Base-by-base conservation (phyloP, 148 eudicot species). In the Suaeda aralocaspica region DNA sequence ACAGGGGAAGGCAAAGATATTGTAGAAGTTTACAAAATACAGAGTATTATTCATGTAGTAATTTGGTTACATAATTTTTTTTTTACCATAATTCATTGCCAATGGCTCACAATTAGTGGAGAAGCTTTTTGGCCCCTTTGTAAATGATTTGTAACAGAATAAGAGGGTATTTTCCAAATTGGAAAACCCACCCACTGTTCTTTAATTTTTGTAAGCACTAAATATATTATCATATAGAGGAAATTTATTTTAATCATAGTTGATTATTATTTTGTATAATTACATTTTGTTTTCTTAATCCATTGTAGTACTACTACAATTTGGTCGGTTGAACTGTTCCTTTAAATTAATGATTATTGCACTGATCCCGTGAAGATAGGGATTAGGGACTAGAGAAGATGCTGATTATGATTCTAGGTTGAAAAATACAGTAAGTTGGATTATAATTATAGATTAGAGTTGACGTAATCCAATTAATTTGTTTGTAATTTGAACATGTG, bases 101-200 rank as follows among this genome's bases (percentile, higher is more conserved):
- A 46, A 45, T 53, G 53, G 55, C 66, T 78, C 59, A 59, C 77
- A 70, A 46, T 73, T 61, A 56, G 60, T 34, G 50, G 55, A 72
- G 70, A 73, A 51, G 63, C 69, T 26, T 1, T 46, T 68, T 70
- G 81, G 77, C 81, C 64, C 29, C 74, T 73, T 67, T 78, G 81
- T 78, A 78, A 73, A 78, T 78, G 66, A 78, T 78, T 78, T 73
- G 69, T 68, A 69, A 48, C 56, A 73, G 69, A 73, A 78, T 78
- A 78, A 73, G 53, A 66, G 50, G 77, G 74, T 70, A 30, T 7
- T 61, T 57, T 74, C 70, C 81, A 53, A 78, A 68, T 68, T 68
- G 77, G 81, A 68, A 63, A 69, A n/a, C n/a, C n/a, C n/a, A n/a
- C 52, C 74, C 74, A 33, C 39, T 78, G 74, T 64, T 73, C 74